A percentile compares a stretch with the other conserved stretches of the same genome.
Conservation (phyloP, 345 rosid species). For the Schrenkiella parvula region DNA sequence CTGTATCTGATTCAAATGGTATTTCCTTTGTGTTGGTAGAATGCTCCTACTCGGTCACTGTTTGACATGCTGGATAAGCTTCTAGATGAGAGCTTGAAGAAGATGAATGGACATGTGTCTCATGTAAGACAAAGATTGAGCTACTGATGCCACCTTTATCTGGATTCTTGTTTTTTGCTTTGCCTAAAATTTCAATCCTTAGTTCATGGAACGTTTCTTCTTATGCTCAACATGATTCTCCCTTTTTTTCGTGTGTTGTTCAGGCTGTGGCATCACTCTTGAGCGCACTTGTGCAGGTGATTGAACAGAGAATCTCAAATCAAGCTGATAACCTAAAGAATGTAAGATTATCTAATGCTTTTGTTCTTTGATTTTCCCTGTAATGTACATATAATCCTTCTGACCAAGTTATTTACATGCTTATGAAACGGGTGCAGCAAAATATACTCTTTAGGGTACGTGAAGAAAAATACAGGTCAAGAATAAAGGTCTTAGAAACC, state of each 20-base stretch:
- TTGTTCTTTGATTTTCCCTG: conserved; percentile 12
- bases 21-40: conserved; percentile 44
- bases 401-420: conserved; percentile 25
- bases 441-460: conserved; percentile 56
- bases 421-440: conserved; percentile 54
- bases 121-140: conserved; percentile 49
- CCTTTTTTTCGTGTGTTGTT: conserved; percentile 1
- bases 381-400: conserved; percentile 9
- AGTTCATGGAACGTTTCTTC: conserved; percentile 11
- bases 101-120: conserved; percentile 60
- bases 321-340: conserved; percentile 68
- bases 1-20: conserved; percentile 15
- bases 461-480: conserved; percentile 73
- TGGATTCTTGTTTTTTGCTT: conserved; percentile 6
- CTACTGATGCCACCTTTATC: conserved; percentile 6
- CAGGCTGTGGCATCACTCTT: conserved; percentile 54
- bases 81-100: conserved; percentile 67
- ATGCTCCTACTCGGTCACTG: conserved; percentile 63
- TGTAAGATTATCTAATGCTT: conserved; percentile 40
- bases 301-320: conserved; percentile 67
- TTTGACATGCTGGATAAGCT: conserved; percentile 56
- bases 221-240: background rate
- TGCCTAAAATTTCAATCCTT: background rate
- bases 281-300: conserved; percentile 58
- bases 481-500: conserved; percentile 70